phyloP scores from a whole-genome alignment of 2,329 filamentous ascomycete genomes.

The Xylariomycetidae sp. region DNA sequence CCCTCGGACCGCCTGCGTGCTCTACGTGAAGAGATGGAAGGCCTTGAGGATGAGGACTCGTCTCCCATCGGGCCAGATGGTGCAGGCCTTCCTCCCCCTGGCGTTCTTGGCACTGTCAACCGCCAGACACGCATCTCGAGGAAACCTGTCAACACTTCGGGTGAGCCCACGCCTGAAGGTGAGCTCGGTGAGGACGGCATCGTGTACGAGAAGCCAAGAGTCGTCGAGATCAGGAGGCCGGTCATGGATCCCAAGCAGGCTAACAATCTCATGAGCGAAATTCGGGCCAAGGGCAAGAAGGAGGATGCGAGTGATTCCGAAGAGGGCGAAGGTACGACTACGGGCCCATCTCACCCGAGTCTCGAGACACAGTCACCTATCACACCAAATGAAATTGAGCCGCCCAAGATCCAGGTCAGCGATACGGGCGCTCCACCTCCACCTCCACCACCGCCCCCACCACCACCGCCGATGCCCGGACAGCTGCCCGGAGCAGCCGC shows the following conservation, averaged over 20 bases:
- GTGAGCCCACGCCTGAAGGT: conserved; percentile 22
- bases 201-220: conserved; percentile 71
- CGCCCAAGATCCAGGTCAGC: conserved; percentile 57
- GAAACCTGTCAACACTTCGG: conserved; percentile 44
- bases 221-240: conserved; percentile 75
- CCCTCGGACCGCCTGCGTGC: conserved; percentile 91
- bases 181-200: conserved; percentile 51
- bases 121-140: conserved; percentile 54
- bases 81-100: conserved; percentile 49
- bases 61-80: conserved; percentile 39
- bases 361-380: conserved; percentile 66
- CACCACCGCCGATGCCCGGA: conserved; percentile 29
- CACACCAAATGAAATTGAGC: conserved; percentile 57
- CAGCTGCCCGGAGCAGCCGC: conserved; percentile 23
- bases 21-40: conserved; percentile 91
- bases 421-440: conserved; percentile 33
- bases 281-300: conserved; percentile 69
- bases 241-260: conserved; percentile 59
- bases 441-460: conserved; percentile 31
- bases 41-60: conserved; percentile 33
- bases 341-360: conserved; percentile 71
- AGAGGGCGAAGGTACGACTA: conserved; percentile 64
- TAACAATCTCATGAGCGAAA: conserved; percentile 63
- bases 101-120: conserved; percentile 68
- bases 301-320: conserved; percentile 72